Base-by-base conservation (phyloP, 2,329 filamentous ascomycete genomes). In the Coniochaeta sp. region DNA sequence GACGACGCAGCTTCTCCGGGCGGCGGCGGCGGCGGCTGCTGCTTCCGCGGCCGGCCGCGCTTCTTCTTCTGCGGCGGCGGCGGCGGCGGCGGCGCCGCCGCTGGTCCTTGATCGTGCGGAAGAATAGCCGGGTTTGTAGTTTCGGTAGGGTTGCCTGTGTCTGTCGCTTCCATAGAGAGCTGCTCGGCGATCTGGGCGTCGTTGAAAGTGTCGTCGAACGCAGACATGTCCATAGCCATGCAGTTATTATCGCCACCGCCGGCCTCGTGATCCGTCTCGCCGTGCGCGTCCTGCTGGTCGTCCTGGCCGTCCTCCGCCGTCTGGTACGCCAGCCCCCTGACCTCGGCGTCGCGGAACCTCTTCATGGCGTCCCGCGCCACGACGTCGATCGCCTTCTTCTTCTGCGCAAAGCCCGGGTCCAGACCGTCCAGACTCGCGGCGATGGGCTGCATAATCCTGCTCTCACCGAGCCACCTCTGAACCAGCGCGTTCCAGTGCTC, bases 311-410 rank as follows among this genome's bases (percentile, higher is more conserved):
- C 59, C 76, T 76, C 16, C 75, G 75, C 2, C 30, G 57, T 28
- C 24, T 14, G 30, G 6, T 17, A 32, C 54, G 16, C 50, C 58
- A 30, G 55, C 58, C 63, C 56, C 64, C 83, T 84, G 0, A 77
- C 78, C 61, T 84, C 82, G 64, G 90, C 87, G 66, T 91, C 88
- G 38, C 88, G 83, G 58, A 89, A 79, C 55, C 90, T 81, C 74
- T 93, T 93, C 81, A 90, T 87, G 19, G 91, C 88, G 72, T 93
- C 90, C 58, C 86, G 81, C 58, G 88, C 89, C 3, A 95, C 74
- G 0, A 89, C 79, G 62, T 93, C 88, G 55, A 93, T 72, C 1
- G 88, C 88, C 64, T 83, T 86, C 36, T 84, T 69, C 69, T 86
- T 89, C 54, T 77, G 73, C 24, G 73, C 68, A 59, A 85, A 78